phyloP scores from a whole-genome alignment of 176 grass and related monocot genomes.

The Lolium multiflorum region DNA sequence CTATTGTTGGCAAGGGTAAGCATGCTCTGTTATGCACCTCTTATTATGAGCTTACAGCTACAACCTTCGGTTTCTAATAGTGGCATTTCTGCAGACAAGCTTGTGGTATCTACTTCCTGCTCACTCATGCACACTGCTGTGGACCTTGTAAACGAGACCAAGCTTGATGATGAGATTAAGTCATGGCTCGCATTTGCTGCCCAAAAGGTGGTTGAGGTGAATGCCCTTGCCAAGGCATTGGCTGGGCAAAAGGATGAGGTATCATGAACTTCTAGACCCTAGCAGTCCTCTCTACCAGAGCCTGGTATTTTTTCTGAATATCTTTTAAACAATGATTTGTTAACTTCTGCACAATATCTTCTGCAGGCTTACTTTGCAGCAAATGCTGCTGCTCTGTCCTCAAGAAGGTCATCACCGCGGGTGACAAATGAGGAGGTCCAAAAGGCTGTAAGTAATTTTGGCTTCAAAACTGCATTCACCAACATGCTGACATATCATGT shows the following conservation, averaged over 20 bases:
- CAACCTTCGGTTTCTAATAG: constrained; percentile 3
- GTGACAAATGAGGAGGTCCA: constrained; percentile 94
- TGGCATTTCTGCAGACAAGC: constrained; percentile 68
- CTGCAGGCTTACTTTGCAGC: constrained; percentile 81
- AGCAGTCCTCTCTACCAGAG: neutral
- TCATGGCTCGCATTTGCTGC: constrained; percentile 94
- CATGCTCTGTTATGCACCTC: neutral
- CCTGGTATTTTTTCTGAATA: neutral
- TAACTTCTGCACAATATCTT: neutral
- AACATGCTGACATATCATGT: constrained; percentile 19
- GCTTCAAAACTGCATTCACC: constrained; percentile 2
- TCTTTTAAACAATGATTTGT: neutral
- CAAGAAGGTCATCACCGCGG: constrained; percentile 85
- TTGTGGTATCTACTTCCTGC: constrained; percentile 92
- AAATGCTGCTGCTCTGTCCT: constrained; percentile 89
- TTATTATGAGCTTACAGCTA: constrained; percentile 26
- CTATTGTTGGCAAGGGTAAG: constrained; percentile 89
- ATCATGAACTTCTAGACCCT: neutral
- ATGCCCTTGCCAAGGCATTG: constrained; percentile 85
- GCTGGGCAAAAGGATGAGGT: constrained; percentile 94
- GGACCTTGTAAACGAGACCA: constrained; percentile 93
- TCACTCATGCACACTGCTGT: constrained; percentile 95
- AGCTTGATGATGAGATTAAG: constrained; percentile 87
- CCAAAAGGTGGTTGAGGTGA: constrained; percentile 93
- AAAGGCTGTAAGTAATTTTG: constrained; percentile 68